A percentile compares a stretch with the other conserved stretches of the same genome.
These are phyloP conservation scores for Jackrogersella minutella DNA, from an alignment of 495 filamentous ascomycete species.

Conservation along the genomic window DNA sequence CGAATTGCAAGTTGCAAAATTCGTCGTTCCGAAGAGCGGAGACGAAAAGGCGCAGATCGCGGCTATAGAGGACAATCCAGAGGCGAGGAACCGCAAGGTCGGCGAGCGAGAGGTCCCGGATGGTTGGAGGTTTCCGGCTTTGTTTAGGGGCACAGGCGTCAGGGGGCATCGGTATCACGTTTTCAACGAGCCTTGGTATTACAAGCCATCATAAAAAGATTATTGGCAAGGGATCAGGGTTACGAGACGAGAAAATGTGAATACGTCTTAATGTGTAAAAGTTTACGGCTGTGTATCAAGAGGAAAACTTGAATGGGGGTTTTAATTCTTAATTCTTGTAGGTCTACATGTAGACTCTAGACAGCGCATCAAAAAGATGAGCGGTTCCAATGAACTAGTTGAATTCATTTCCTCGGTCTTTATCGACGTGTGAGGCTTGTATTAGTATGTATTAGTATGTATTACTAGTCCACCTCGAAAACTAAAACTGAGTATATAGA, in stretches of 20 bases:
- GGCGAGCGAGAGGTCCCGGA: conserved; percentile 73
- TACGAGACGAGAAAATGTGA: conserved; percentile 19
- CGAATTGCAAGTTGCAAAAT: conserved; percentile 96
- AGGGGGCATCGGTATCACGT: conserved; percentile 95
- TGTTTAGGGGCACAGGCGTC: conserved; percentile 88
- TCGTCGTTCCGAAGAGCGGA: conserved; percentile 79
- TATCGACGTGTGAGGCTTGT: neutral
- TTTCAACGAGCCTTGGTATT: conserved; percentile 90
- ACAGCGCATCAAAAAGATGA: neutral
- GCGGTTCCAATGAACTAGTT: neutral
- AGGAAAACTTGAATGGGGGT: neutral
- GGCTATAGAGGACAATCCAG: conserved; percentile 35
- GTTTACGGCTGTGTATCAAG: neutral
- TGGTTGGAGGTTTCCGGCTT: conserved; percentile 82
- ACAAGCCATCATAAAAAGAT: conserved; percentile 39
- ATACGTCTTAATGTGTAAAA: conserved; percentile 33
- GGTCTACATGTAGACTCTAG: neutral
- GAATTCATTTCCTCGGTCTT: neutral
- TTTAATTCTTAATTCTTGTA: conserved; percentile 21
- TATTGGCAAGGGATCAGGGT: neutral
- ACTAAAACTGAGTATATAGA: too few relatives aligned
- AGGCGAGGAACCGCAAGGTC: conserved; percentile 49
- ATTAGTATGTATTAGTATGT: too few relatives aligned
- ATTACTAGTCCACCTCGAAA: too few relatives aligned
- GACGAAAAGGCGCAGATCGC: conserved; percentile 61